phyloP scores from a whole-genome alignment of 345 rosid genomes.

The Populus pruinosa region DNA sequence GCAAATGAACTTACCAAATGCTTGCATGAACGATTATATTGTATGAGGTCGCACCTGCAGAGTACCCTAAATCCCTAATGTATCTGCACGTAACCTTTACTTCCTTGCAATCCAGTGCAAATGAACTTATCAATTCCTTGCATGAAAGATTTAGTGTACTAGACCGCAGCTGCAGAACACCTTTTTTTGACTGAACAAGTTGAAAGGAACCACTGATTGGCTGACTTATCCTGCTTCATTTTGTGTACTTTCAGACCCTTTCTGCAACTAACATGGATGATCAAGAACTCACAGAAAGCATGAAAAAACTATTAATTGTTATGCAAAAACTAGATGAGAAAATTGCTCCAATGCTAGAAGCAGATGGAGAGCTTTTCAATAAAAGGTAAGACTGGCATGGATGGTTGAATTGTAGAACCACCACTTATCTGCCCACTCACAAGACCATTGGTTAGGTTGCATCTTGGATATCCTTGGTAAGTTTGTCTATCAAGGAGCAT shows the following conservation, averaged over 20 bases:
- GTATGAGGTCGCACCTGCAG: background rate
- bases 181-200: background rate
- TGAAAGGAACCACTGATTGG: background rate
- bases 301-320: conserved; percentile 87
- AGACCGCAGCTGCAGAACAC: background rate
- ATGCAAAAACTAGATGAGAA: conserved; percentile 91
- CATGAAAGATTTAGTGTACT: background rate
- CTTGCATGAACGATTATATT: background rate
- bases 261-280: conserved; percentile 87
- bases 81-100: background rate
- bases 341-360: conserved; percentile 80
- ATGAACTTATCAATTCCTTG: background rate
- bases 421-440: background rate
- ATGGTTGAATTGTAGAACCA: background rate
- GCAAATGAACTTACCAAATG: background rate
- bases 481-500: background rate
- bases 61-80: background rate
- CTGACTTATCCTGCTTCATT: background rate
- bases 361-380: conserved; percentile 88
- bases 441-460: background rate
- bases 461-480: background rate
- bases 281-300: conserved; percentile 80
- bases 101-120: background rate
- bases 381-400: conserved; percentile 46
- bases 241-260: conserved; percentile 53